These are phyloP conservation scores for Geotrichum histeridarum DNA, from an alignment of 1,139 yeast genomes.

Conservation along the genomic window DNA sequence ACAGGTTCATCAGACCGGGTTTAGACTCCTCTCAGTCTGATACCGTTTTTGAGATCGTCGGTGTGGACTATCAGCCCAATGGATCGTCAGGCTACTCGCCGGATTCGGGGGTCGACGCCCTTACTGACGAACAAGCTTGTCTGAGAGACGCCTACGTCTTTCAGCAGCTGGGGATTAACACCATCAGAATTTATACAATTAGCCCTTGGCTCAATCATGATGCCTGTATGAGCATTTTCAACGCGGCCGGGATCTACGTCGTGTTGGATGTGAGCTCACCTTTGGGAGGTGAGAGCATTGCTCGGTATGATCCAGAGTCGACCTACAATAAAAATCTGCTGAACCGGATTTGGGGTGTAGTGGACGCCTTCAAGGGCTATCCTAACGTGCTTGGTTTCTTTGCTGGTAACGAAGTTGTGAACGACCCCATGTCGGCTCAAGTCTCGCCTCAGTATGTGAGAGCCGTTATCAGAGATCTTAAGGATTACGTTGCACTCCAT, in stretches of 20 bases:
- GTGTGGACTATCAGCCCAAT: slow-evolving; percentile 70
- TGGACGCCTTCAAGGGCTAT: slow-evolving; percentile 79
- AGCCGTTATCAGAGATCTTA: slow-evolving; percentile 78
- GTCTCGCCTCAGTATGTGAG: slow-evolving; percentile 51
- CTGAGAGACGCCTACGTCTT: slow-evolving; percentile 75
- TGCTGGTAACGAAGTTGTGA: slow-evolving; percentile 90
- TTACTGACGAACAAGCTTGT: slow-evolving; percentile 67
- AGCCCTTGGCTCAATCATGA: slow-evolving; percentile 83
- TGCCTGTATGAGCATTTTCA: slow-evolving; percentile 83
- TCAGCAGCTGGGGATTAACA: slow-evolving; percentile 73
- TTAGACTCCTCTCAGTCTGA: slow-evolving; percentile 42
- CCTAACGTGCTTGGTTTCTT: slow-evolving; percentile 89
- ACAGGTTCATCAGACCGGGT: slow-evolving; percentile 47
- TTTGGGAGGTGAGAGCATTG: slow-evolving; percentile 64
- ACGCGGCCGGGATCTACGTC: slow-evolving; percentile 85
- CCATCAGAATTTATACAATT: slow-evolving; percentile 81
- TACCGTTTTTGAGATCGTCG: slow-evolving; percentile 49
- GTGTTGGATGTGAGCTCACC: slow-evolving; percentile 92
- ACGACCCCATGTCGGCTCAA: slow-evolving; percentile 69
- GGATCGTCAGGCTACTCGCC: slow-evolving; percentile 57
- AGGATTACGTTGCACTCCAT: slow-evolving; percentile 56
- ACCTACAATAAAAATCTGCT: slow-evolving; percentile 66
- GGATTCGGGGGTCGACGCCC: slow-evolving; percentile 53
- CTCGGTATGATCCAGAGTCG: slow-evolving; percentile 85
- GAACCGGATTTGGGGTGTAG: slow-evolving; percentile 69